Percentiles rank a stretch among this genome's conserved stretches.
phyloP scores from a whole-genome alignment of 2,329 filamentous ascomycete genomes.

The Akanthomyces muscarius region DNA sequence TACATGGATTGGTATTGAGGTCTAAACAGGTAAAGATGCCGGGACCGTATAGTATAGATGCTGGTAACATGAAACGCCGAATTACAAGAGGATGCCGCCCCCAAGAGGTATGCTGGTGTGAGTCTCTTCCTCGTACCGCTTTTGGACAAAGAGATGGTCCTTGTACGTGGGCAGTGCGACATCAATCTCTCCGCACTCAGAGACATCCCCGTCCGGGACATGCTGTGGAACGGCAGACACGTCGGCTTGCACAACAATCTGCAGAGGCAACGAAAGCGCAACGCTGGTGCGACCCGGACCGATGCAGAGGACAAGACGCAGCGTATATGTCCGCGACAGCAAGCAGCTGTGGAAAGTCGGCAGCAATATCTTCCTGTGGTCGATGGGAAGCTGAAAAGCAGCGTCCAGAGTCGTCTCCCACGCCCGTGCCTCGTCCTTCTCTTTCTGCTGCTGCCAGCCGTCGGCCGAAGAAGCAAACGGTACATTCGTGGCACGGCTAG shows the following conservation, averaged over 20 bases:
- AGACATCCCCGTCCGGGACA: neutral
- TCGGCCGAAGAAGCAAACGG: neutral
- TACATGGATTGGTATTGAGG: too few relatives aligned
- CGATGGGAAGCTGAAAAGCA: neutral
- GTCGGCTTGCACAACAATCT: neutral
- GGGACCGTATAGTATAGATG: neutral
- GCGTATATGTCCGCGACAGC: slow-evolving; percentile 8
- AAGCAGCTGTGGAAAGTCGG: slow-evolving; percentile 12
- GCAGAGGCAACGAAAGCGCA: slow-evolving; percentile 1
- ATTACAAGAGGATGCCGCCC: neutral
- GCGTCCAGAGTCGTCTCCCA: neutral
- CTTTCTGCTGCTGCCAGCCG: neutral
- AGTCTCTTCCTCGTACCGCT: neutral
- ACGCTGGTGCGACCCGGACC: neutral
- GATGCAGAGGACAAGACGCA: neutral
- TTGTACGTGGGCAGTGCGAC: neutral
- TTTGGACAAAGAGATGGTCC: slow-evolving; percentile 1
- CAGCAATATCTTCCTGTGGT: slow-evolving; percentile 1
- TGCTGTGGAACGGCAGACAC: neutral
- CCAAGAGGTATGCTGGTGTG: neutral
- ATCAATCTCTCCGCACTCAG: neutral
- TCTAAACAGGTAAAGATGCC: too few relatives aligned
- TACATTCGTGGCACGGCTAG: neutral
- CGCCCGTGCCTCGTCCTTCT: neutral
- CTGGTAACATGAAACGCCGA: neutral